Percentiles rank a stretch among this genome's conserved stretches.
These are phyloP conservation scores for Lactifluus subvellereus DNA, from an alignment of 768 basidiomycete species.

Conservation along the genomic window DNA sequence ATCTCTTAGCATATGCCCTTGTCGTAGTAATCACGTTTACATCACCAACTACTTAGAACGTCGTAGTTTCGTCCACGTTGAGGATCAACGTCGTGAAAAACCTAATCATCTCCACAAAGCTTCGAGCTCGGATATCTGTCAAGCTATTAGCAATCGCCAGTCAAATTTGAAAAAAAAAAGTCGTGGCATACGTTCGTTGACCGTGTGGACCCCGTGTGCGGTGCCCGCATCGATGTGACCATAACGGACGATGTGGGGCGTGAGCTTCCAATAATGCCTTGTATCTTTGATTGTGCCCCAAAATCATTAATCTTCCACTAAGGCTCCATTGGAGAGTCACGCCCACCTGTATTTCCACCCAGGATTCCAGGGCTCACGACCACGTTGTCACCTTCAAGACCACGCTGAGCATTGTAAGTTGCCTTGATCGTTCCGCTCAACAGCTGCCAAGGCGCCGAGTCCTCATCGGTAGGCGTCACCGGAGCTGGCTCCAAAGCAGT, in stretches of 20 bases:
- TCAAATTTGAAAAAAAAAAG: not conserved
- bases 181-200: slow-evolving; percentile 55
- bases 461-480: slow-evolving; percentile 35
- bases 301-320: not conserved
- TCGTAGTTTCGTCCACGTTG: slow-evolving; percentile 51
- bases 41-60: not conserved
- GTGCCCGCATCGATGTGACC: slow-evolving; percentile 23
- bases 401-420: slow-evolving; percentile 32
- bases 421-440: slow-evolving; percentile 42
- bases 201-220: slow-evolving; percentile 52
- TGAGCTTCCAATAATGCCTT: slow-evolving; percentile 20
- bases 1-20: too few species aligned
- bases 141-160: not conserved
- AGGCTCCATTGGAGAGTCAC: not conserved
- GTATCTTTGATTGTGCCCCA: slow-evolving; percentile 14
- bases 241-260: slow-evolving; percentile 21
- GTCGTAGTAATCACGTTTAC: too few species aligned
- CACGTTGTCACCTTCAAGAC: slow-evolving; percentile 26
- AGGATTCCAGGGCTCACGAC: slow-evolving; percentile 38
- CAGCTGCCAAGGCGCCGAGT: slow-evolving; percentile 35
- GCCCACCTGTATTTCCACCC: slow-evolving; percentile 35
- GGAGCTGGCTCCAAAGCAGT: slow-evolving; percentile 38
- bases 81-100: slow-evolving; percentile 63
- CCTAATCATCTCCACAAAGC: slow-evolving; percentile 56
- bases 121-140: slow-evolving; percentile 44